Evolutionary conservation across 352 stramenopile species (phyloP), one percentile per base, ranked within the genome.

Genomic region (Globisporangium radiosum): DNA sequence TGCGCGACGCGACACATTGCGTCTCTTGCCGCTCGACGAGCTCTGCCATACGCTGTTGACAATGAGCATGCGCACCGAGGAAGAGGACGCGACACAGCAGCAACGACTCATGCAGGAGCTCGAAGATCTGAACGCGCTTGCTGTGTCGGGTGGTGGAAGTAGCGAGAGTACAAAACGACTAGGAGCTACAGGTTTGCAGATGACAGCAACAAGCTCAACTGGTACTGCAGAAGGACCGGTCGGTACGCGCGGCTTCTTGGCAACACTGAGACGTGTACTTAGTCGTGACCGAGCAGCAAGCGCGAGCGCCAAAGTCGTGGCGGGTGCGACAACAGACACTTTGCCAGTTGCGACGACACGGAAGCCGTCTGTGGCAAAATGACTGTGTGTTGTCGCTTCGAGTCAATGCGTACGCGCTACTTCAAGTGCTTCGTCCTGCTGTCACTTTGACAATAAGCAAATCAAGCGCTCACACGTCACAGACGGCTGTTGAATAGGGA

Each of bases 41-140:
- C 70, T 69, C 44, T 69, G 68, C 25, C 53, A 66, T 9, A 57
- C 52, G 10, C 52, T 74, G 4, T 10, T 74, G 45, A 43, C 39
- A 25, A 66, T 69, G 54, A 71, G 64, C 37, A 63, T 74, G 64
- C 56, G 63, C 13, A 69, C 68, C 1, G 64, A 71, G 52, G 68
- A 71, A 48, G 68, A 74, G 14, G 64, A 74, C 38, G 60, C 60
- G n/a, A 60, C 54, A n/a, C 52, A 56, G 39, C 52, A 56, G 39
- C 15, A 56, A n/a, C 17, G 37, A 14, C 38, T 48, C 15, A 9
- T 14, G 40, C 40, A 44, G 40, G 7, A 44, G 11, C 40, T 56
- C 5, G 33, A n/a, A 3, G 52, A 56, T 43, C 11, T 47, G n/a
- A 56, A 56, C 19, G 38, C 39, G n/a, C 9, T 56, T 17, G 39